Conservation (phyloP, 495 filamentous ascomycete species). For the Neurospora sp. region DNA sequence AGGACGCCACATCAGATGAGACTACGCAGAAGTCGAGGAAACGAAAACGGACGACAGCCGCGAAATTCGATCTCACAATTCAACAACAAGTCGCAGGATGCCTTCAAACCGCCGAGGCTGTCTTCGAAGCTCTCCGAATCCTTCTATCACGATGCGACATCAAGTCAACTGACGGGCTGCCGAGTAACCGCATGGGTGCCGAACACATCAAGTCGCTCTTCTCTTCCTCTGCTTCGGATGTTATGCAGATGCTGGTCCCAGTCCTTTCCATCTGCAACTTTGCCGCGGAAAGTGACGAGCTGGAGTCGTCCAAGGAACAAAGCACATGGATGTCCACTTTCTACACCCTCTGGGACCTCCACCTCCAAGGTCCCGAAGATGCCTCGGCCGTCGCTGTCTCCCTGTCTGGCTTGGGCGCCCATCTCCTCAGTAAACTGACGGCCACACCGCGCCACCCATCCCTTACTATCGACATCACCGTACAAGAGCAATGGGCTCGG, state of each 20-base stretch:
- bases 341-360: constrained; percentile 32
- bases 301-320: constrained; percentile 14
- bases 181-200: constrained; percentile 28
- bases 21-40: constrained; percentile 19
- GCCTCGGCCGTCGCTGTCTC: constrained; percentile 29
- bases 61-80: constrained; percentile 18
- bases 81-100: constrained; percentile 24
- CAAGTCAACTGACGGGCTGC: constrained; percentile 5
- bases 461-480: constrained; percentile 2
- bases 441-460: constrained; percentile 9
- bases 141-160: constrained; percentile 23
- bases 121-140: constrained; percentile 26
- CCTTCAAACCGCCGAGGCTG: constrained; percentile 26
- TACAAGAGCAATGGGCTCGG: constrained; percentile 21
- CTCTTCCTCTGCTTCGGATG: constrained; percentile 28
- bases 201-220: constrained; percentile 41
- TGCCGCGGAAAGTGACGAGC: constrained; percentile 13
- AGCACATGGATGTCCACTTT: constrained; percentile 30
- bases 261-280: constrained; percentile 28
- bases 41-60: constrained; percentile 21
- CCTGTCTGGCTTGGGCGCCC: constrained; percentile 20
- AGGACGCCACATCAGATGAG: constrained; percentile 6
- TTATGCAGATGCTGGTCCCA: constrained; percentile 24
- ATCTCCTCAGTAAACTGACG: constrained; percentile 26
- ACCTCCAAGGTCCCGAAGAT: constrained; percentile 28